Base-by-base conservation (phyloP, 2,329 filamentous ascomycete genomes). In the Chaetomiaceae sp. region DNA sequence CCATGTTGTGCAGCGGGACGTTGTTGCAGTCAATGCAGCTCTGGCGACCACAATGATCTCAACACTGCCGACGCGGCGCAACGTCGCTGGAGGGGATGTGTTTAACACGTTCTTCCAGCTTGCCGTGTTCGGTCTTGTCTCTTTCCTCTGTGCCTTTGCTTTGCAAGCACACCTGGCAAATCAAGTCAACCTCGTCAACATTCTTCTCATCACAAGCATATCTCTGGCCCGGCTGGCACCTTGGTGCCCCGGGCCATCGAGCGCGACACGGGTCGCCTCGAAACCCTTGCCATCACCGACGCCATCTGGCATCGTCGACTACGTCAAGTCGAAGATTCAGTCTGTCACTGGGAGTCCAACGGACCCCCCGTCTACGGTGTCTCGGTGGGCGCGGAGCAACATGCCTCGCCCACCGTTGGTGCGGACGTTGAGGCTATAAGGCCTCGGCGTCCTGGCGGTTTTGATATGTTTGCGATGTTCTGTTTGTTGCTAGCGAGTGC, bases 61-160 rank as follows among this genome's bases (percentile, higher is more conserved):
- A 53, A 61, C 58, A 50, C 48, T 54, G 56, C 61, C 61, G 53
- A 56, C 58, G 25, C 59, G 57, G 57, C 51, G 50, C 40, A 52
- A 46, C 50, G 27, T 50, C 21, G 54, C 52, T 47, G 60, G 46
- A 25, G 45, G 53, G 32, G 51, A 30, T 20, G 47, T 25, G 40
- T 1, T 30, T 29, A 29, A 43, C 30, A 25, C 46, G 14, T 20
- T 43, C 40, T 55, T 56, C 55, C 58, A 55, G 50, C 55, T 64
- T 58, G 55, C 57, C 57, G 59, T 57, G 47, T 36, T 61, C 47
- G 57, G 62, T 58, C 61, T 65, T 61, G 62, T 65, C 55, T 62
- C 61, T 41, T 27, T 60, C 54, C 47, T 56, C 54, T 64, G 56
- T 47, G 59, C 48, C 33, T 51, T 18, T 20, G 38, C 52, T 13